These are phyloP conservation scores for Magnusiomyces paraingens DNA, from an alignment of 1,139 yeast species.

Conservation along the genomic window DNA sequence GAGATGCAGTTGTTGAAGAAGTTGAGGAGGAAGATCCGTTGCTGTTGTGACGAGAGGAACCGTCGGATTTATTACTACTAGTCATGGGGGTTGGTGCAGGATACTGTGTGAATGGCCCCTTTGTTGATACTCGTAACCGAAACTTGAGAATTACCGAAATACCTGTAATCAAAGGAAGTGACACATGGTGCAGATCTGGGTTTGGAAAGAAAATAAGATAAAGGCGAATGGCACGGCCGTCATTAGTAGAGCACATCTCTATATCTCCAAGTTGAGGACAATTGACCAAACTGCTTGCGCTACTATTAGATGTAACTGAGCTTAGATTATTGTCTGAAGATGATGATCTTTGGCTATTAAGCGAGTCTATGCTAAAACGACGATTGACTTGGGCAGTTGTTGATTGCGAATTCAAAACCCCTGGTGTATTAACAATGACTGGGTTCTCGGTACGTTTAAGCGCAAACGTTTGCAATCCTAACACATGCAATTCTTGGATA, in stretches of 20 bases:
- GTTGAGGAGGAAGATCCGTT: neutral
- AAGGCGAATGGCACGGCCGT: neutral
- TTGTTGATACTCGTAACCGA: neutral
- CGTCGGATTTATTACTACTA: neutral
- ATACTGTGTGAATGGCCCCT: neutral
- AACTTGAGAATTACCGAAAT: neutral
- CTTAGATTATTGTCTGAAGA: too few species aligned
- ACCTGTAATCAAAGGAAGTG: neutral
- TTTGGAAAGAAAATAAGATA: conserved; percentile 14
- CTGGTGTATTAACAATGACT: neutral
- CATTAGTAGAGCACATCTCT: neutral
- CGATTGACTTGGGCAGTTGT: neutral
- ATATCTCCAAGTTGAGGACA: neutral
- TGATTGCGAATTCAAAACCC: neutral
- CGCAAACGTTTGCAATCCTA: conserved; percentile 11
- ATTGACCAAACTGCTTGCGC: neutral
- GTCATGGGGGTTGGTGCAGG: neutral
- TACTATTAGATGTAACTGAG: too few species aligned
- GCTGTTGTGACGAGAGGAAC: neutral
- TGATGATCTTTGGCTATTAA: too few species aligned
- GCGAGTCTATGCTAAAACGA: too few species aligned
- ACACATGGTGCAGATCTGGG: neutral
- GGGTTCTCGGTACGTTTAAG: neutral
- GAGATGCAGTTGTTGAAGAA: too few species aligned
- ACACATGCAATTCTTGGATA: conserved; percentile 13